Evolutionary conservation across 2,329 filamentous ascomycete genomes (phyloP), one percentile per base, ranked within the genome.

Genomic region (Chaetomium sp.): DNA sequence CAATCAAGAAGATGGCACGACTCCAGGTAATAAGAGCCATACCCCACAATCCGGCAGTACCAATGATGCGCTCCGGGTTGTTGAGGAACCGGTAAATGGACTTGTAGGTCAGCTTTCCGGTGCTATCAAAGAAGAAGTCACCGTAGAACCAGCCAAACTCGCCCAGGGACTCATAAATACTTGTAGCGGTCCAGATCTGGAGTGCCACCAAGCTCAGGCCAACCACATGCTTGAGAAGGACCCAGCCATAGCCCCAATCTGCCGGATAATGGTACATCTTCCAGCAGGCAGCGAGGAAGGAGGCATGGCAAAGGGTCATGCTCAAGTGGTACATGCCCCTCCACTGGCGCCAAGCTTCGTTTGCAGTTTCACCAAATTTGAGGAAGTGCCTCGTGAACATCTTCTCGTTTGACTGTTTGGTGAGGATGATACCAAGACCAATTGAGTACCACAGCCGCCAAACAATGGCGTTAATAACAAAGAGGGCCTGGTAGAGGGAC

Each of bases 81-180:
- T 99, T 99, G 62, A 99, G 78, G 73, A 95, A 99, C 48, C 94
- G 90, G 71, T 99, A 99, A 66, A 99, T 99, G 59, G 92, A 95
- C 63, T 88, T 91, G 72, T 99, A 99, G 0, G 89, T 97, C 59
- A 97, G 79, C 72, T 94, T 95, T 10, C 87, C 86, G 9, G 86
- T 83, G 46, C 89, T 87, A 59, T 96, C 90, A 68, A 94, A 96
- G 78, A 99, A 97, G 76, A 97, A 99, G 69, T 99, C 94, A 14
- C 94, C 94, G 67, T 91, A 97, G 77, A 97, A 97, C 92, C 92
- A 99, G 65, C 94, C 94, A 66, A 97, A 99, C 68, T 99, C 94
- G 55, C 94, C 94, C 0, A 99, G 82, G 1, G 90, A 95, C 50
- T 96, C 91, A 70, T 97, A 95, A 63, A 97, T 91, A 70, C 91